Conservation (phyloP, 805 yeast genomes). For the Nakazawaea pomicola region DNA sequence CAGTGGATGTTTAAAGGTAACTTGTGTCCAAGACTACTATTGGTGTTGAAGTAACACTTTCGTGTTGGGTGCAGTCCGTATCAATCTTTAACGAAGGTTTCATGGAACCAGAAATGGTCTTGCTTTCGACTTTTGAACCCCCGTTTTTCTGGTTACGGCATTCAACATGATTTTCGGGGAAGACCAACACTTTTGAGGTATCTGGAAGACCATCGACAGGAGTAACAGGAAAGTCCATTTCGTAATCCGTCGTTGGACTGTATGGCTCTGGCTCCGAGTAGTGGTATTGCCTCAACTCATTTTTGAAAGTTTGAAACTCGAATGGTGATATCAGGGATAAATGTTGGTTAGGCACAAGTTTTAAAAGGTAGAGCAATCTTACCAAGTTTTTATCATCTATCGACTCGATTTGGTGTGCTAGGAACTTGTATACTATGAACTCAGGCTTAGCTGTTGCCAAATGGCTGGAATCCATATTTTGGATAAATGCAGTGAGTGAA, state of each 20-base stretch:
- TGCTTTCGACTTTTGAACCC: background rate
- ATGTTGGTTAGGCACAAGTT: background rate
- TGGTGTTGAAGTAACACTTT: background rate
- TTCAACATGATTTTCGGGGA: background rate
- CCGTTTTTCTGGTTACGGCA: background rate
- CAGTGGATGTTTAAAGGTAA: too few species aligned
- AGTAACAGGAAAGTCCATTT: background rate
- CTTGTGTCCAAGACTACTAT: background rate
- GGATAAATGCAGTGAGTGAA: background rate
- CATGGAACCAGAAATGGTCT: background rate
- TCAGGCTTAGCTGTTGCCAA: background rate
- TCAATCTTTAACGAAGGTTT: background rate
- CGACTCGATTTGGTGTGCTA: background rate
- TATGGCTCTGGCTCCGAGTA: background rate
- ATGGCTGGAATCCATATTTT: background rate
- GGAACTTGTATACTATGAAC: background rate
- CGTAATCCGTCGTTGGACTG: background rate
- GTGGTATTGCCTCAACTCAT: background rate
- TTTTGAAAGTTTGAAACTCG: conserved; percentile 3
- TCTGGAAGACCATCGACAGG: background rate
- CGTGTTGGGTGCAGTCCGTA: background rate
- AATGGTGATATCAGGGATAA: background rate
- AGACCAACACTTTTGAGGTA: background rate
- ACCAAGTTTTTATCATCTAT: background rate
- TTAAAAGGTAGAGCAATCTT: conserved; percentile 22